Percentiles rank a stretch among this genome's conserved stretches.
Conservation (phyloP, 2,329 filamentous ascomycete species). For the Chrysoporthe deuterocubensis region DNA sequence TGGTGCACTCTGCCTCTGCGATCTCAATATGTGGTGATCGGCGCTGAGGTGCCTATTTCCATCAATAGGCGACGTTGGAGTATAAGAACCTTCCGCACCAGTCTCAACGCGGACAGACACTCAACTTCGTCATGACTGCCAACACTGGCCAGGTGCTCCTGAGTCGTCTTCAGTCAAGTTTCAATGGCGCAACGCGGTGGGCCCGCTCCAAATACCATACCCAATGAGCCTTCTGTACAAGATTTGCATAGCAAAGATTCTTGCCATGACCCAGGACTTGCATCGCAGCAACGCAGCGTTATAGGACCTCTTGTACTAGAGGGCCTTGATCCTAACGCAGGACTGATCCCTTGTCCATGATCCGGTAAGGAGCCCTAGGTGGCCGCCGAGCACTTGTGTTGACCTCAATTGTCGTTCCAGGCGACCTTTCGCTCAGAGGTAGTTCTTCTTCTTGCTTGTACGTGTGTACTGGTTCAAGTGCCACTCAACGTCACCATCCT, state of each 20-base stretch:
- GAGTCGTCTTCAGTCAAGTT: neutral
- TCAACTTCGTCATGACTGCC: neutral
- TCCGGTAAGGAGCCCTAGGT: neutral
- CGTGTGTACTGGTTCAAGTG: constrained; percentile 93
- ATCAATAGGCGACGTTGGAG: neutral
- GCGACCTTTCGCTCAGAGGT: constrained; percentile 62
- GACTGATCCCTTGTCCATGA: neutral
- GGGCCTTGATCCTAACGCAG: neutral
- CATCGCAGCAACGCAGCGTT: neutral
- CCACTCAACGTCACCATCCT: constrained; percentile 96
- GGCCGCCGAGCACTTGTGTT: neutral
- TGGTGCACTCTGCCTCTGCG: neutral
- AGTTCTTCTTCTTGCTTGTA: constrained; percentile 94
- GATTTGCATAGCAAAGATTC: neutral
- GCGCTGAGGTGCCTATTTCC: neutral
- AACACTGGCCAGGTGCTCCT: neutral
- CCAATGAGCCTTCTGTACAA: neutral
- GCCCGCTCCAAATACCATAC: neutral
- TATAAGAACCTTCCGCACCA: neutral
- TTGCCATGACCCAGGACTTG: neutral
- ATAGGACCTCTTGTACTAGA: neutral
- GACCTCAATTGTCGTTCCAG: neutral
- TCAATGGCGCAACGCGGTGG: neutral
- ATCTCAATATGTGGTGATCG: neutral
- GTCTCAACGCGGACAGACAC: neutral